phyloP scores from a whole-genome alignment of 352 stramenopile genomes.

The Phytophthora pseudosyringae region DNA sequence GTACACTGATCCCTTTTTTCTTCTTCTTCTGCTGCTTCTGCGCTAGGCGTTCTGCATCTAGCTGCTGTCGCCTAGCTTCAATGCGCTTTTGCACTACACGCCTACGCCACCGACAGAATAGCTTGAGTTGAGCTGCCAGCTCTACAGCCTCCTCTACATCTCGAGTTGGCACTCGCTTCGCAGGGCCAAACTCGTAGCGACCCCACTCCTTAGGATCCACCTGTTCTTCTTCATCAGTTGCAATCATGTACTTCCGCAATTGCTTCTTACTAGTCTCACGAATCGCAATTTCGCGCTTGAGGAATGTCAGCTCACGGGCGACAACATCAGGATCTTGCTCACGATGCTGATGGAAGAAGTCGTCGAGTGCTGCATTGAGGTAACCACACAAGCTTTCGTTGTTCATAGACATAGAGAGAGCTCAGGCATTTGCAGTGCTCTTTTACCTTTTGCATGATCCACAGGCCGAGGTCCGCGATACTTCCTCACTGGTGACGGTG shows the following conservation, averaged over 20 bases:
- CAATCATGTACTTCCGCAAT: slow-evolving; percentile 76
- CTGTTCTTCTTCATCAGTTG: slow-evolving; percentile 57
- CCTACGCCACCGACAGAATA: slow-evolving; percentile 63
- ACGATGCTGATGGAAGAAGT: slow-evolving; percentile 50
- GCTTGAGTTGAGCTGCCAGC: slow-evolving; percentile 52
- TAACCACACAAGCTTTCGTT: not conserved
- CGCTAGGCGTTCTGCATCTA: slow-evolving; percentile 40
- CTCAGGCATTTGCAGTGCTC: not conserved
- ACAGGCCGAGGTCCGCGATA: slow-evolving; percentile 50
- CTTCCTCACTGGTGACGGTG: slow-evolving; percentile 22
- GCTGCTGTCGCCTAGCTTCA: slow-evolving; percentile 42
- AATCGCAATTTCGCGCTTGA: slow-evolving; percentile 63
- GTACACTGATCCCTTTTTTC: slow-evolving; percentile 23
- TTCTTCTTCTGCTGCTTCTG: slow-evolving; percentile 34
- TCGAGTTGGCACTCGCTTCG: slow-evolving; percentile 46
- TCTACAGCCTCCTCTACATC: slow-evolving; percentile 62
- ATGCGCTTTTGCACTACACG: slow-evolving; percentile 49
- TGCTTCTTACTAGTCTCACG: slow-evolving; percentile 65
- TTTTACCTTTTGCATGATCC: slow-evolving; percentile 59
- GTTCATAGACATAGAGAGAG: too few relatives aligned
- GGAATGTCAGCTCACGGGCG: slow-evolving; percentile 57
- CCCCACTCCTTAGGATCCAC: slow-evolving; percentile 73
- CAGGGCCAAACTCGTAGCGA: slow-evolving; percentile 57
- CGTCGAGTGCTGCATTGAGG: slow-evolving; percentile 40
- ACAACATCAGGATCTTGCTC: slow-evolving; percentile 51